Conservation (phyloP, 768 basidiomycete genomes). For the Amanita pallidorosea region DNA sequence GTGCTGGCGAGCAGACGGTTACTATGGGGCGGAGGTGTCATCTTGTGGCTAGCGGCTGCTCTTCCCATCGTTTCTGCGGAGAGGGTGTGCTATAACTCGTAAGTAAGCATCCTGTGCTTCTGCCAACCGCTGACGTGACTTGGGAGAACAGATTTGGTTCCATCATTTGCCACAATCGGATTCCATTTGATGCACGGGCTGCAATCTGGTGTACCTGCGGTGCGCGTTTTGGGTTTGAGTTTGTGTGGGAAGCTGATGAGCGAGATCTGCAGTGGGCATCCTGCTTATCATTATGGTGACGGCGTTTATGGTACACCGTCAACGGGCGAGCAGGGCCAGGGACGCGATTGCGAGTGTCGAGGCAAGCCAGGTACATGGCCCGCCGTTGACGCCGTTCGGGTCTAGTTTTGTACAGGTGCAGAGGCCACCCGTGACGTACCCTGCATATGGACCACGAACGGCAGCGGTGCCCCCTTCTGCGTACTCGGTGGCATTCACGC, state of each 20-base stretch:
- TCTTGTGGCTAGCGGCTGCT: conserved; percentile 11
- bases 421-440: background rate
- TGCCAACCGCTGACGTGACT: background rate
- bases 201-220: conserved; percentile 1
- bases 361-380: conserved; percentile 20
- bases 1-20: background rate
- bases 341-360: conserved; percentile 11
- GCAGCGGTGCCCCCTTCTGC: conserved; percentile 2
- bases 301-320: background rate
- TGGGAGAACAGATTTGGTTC: background rate
- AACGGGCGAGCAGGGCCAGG: background rate
- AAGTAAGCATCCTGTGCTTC: background rate
- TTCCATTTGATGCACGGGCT: background rate
- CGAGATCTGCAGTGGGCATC: background rate
- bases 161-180: background rate
- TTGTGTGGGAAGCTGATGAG: background rate
- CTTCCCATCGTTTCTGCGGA: conserved; percentile 15
- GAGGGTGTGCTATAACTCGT: conserved; percentile 12
- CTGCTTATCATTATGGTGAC: background rate
- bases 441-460: background rate
- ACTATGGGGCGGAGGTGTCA: background rate
- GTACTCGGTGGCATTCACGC: conserved; percentile 2
- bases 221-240: background rate
- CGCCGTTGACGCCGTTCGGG: conserved; percentile 18
- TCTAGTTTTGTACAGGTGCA: conserved; percentile 15